Evolutionary conservation across 139 green algal genomes (phyloP).

Genomic region (Mesostigma viride): DNA sequence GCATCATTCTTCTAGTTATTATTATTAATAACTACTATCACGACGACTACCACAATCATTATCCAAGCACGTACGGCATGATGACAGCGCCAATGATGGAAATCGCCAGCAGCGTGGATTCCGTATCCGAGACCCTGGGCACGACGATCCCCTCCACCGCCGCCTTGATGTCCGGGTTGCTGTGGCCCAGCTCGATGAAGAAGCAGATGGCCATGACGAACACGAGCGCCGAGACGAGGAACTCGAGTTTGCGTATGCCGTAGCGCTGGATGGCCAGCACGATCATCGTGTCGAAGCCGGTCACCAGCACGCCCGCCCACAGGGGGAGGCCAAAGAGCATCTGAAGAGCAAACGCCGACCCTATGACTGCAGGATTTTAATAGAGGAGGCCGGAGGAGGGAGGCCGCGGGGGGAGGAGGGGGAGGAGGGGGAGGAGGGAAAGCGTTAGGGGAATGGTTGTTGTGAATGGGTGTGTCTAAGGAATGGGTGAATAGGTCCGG

Average conservation of each 20-base stretch:
- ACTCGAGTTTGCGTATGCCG: slow-evolving; percentile 62
- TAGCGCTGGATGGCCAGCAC: slow-evolving; percentile 33
- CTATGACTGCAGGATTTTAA: slow-evolving; percentile 40
- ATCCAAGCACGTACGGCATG: slow-evolving; percentile 54
- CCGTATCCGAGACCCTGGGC: slow-evolving; percentile 31
- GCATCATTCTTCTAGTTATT: too few species aligned
- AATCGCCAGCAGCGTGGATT: slow-evolving; percentile 22
- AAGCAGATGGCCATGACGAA: slow-evolving; percentile 39
- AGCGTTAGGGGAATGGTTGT: too few species aligned
- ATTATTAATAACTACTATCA: slow-evolving; percentile 6
- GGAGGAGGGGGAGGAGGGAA: too few species aligned
- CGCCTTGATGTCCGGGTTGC: slow-evolving; percentile 1
- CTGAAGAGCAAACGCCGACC: slow-evolving; percentile 46
- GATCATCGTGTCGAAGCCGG: slow-evolving; percentile 29
- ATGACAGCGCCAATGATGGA: slow-evolving; percentile 64
- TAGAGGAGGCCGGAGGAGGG: too few species aligned
- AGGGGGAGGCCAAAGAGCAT: slow-evolving; percentile 37
- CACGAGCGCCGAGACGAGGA: slow-evolving; percentile 47
- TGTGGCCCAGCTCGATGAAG: slow-evolving; percentile 28
- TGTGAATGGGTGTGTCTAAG: too few species aligned
- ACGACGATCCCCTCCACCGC: slow-evolving; percentile 48
- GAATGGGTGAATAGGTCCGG: too few species aligned
- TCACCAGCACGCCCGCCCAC: slow-evolving; percentile 44
- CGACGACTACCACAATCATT: neutral
- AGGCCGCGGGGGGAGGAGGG: too few species aligned